phyloP scores from a whole-genome alignment of 345 rosid species.

The Lagerstroemia speciosa region DNA sequence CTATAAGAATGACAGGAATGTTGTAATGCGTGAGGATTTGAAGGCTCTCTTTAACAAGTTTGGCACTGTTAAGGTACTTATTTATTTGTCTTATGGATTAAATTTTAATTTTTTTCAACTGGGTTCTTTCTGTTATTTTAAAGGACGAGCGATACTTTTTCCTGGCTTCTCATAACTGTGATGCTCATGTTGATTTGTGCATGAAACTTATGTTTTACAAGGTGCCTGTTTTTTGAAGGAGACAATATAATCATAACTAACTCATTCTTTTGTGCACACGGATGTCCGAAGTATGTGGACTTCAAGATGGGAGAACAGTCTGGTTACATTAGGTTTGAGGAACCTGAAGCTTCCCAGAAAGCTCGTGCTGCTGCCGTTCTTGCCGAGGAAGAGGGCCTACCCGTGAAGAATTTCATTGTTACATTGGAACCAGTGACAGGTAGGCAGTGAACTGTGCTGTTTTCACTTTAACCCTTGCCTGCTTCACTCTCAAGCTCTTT shows the following conservation, averaged over 20 bases:
- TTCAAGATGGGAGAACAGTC: conserved; percentile 75
- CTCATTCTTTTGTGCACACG: conserved; percentile 8
- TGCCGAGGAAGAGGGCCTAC: conserved; percentile 69
- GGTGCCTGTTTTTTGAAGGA: not conserved
- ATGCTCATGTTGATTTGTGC: not conserved
- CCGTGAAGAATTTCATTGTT: conserved; percentile 67
- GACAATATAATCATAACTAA: not conserved
- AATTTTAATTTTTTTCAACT: not conserved
- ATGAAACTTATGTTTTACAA: not conserved
- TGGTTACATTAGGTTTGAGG: conserved; percentile 74
- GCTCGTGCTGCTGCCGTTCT: conserved; percentile 95
- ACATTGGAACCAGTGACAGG: conserved; percentile 84
- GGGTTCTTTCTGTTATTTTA: not conserved
- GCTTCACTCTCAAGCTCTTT: not conserved
- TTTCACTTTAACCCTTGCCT: not conserved
- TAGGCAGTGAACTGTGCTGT: conserved; percentile 17
- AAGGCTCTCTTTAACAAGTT: conserved; percentile 58
- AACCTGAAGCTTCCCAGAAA: conserved; percentile 82
- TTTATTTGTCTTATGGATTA: not conserved
- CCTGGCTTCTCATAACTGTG: not conserved
- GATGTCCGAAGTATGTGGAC: conserved; percentile 56
- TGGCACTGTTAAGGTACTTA: conserved; percentile 74
- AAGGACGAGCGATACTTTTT: not conserved
- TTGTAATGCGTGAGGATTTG: conserved; percentile 87
- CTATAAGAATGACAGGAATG: conserved; percentile 48